These are phyloP conservation scores for Pichia nanzhaoensis DNA, from an alignment of 805 yeast species.

Conservation along the genomic window DNA sequence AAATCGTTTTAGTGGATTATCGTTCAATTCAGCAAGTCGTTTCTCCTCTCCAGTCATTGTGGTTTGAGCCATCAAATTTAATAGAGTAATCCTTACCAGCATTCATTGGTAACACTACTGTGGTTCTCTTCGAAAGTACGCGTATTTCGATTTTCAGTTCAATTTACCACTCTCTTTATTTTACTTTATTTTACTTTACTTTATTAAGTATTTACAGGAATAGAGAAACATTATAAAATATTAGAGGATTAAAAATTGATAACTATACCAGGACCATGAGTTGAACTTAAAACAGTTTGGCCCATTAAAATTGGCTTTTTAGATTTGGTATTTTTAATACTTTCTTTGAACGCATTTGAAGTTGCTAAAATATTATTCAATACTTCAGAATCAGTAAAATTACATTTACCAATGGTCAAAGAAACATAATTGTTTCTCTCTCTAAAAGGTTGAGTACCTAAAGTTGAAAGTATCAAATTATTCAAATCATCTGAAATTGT, in stretches of 20 bases:
- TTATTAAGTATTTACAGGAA: not conserved
- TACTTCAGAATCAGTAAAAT: slow-evolving; percentile 71
- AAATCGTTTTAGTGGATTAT: slow-evolving; percentile 3
- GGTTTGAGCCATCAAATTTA: no score
- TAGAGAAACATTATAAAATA: not conserved
- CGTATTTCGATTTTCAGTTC: not conserved
- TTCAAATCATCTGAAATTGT: slow-evolving; percentile 70
- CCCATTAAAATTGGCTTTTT: slow-evolving; percentile 69
- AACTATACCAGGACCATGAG: slow-evolving; percentile 75
- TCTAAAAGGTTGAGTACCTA: slow-evolving; percentile 73
- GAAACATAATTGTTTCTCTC: slow-evolving; percentile 57
- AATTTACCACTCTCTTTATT: no score
- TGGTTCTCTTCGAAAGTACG: not conserved
- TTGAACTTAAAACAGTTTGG: slow-evolving; percentile 57
- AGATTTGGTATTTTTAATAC: slow-evolving; percentile 48
- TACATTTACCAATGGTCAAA: slow-evolving; percentile 69
- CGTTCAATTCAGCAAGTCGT: not conserved
- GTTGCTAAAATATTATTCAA: slow-evolving; percentile 64
- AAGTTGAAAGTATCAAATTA: slow-evolving; percentile 43
- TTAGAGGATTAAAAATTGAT: slow-evolving; percentile 38
- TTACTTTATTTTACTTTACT: no score
- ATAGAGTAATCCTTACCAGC: no score
- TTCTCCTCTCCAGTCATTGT: not conserved
- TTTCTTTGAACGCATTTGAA: slow-evolving; percentile 50
- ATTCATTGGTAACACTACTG: not conserved